These are phyloP conservation scores for Glycine soja DNA, from an alignment of 306 rosid species.

Conservation along the genomic window DNA sequence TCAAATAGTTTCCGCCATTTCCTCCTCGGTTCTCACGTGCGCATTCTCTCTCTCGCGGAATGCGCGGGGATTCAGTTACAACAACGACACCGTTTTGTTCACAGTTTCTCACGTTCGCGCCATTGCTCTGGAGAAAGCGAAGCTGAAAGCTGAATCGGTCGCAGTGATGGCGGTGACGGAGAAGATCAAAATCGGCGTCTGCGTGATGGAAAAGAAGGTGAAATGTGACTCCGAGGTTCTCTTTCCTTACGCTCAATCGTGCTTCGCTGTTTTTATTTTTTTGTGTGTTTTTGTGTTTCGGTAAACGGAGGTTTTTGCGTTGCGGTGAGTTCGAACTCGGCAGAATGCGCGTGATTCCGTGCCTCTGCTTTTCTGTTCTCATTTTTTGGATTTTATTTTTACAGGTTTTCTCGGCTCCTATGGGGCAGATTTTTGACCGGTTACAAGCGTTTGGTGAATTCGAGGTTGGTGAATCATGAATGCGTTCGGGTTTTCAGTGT, in stretches of 20 bases:
- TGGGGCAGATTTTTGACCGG: constrained; percentile 89
- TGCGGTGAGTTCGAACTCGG: constrained; percentile 28
- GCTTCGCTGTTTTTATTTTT: background rate
- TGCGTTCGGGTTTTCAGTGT: constrained; percentile 6
- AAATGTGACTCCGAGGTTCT: constrained; percentile 84
- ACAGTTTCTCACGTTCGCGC: constrained; percentile 41
- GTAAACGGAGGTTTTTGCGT: constrained; percentile 27
- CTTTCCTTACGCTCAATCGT: constrained; percentile 49
- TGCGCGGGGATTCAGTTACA: constrained; percentile 39
- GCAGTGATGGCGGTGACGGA: constrained; percentile 40
- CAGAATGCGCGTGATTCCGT: constrained; percentile 34
- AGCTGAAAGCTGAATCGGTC: background rate
- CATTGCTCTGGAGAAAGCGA: constrained; percentile 9
- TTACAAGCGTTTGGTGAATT: constrained; percentile 94
- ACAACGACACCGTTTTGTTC: constrained; percentile 1
- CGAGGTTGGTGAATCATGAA: constrained; percentile 58
- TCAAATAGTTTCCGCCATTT: constrained; percentile 36
- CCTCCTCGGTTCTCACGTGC: constrained; percentile 33
- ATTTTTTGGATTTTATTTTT: constrained; percentile 34
- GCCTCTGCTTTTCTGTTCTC: constrained; percentile 44
- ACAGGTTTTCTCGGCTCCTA: constrained; percentile 91
- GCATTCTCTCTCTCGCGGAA: constrained; percentile 41
- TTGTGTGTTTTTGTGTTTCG: background rate
- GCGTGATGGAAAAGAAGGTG: constrained; percentile 99
- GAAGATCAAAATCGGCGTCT: constrained; percentile 80